A percentile compares a stretch with the other conserved stretches of the same genome.
These are phyloP conservation scores for Tephrocybe sp. DNA, from an alignment of 768 basidiomycete genomes.

Conservation along the genomic window DNA sequence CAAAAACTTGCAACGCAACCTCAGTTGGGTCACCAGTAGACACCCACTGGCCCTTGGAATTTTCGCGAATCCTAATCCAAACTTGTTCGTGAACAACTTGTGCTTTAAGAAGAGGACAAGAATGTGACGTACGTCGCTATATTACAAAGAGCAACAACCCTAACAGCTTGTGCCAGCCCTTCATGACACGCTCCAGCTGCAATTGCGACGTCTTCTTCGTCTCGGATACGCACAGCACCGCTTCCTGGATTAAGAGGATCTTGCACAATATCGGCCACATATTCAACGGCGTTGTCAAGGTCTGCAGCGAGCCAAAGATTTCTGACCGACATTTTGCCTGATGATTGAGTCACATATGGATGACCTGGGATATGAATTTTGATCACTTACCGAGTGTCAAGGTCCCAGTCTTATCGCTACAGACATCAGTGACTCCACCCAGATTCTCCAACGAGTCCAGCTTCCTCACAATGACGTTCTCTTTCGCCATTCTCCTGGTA, in stretches of 20 bases:
- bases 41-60: slow-evolving; percentile 40
- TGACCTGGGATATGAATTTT: background rate
- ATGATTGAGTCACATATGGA: background rate
- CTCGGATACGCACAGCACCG: slow-evolving; percentile 22
- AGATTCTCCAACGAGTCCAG: slow-evolving; percentile 64
- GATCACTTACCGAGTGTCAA: slow-evolving; percentile 34
- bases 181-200: slow-evolving; percentile 16
- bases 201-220: slow-evolving; percentile 19
- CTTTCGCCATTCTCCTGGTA: slow-evolving; percentile 49
- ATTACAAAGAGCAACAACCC: slow-evolving; percentile 34
- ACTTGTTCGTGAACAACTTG: background rate
- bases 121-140: slow-evolving; percentile 28
- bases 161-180: slow-evolving; percentile 26
- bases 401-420: slow-evolving; percentile 69
- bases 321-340: slow-evolving; percentile 39
- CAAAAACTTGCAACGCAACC: slow-evolving; percentile 54
- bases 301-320: slow-evolving; percentile 36
- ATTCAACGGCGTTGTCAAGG: slow-evolving; percentile 21
- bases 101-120: background rate
- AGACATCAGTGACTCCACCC: slow-evolving; percentile 51
- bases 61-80: slow-evolving; percentile 30
- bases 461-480: slow-evolving; percentile 60
- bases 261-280: slow-evolving; percentile 28
- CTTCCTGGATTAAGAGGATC: slow-evolving; percentile 29
- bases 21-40: slow-evolving; percentile 55